These are phyloP conservation scores for Berkeleyomyces rouxiae DNA, from an alignment of 2,329 filamentous ascomycete species.

Conservation along the genomic window DNA sequence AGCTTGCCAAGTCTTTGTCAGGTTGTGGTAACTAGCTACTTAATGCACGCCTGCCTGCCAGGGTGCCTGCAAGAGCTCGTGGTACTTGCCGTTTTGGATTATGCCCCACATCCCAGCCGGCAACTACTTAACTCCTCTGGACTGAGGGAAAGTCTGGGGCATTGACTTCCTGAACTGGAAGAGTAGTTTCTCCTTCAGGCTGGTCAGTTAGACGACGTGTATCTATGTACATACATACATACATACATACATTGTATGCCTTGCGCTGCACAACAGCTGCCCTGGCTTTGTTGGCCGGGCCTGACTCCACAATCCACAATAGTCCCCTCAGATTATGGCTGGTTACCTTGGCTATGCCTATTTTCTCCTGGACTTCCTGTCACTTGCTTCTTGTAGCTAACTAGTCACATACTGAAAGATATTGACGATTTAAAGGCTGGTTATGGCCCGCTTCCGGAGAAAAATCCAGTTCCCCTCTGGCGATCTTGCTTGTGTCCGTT, in stretches of 20 bases:
- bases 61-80: too few relatives aligned
- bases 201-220: not conserved
- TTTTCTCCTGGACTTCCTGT: not conserved
- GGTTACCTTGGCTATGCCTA: not conserved
- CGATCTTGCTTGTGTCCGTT: not conserved
- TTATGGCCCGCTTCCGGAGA: not conserved
- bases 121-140: not conserved
- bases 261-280: not conserved
- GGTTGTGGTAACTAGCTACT: not conserved
- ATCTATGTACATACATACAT: too few relatives aligned
- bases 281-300: not conserved
- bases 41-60: too few relatives aligned
- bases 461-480: too few relatives aligned
- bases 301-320: not conserved
- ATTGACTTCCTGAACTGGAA: not conserved
- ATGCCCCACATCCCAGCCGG: not conserved
- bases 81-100: not conserved
- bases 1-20: not conserved
- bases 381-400: not conserved
- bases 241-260: too few relatives aligned
- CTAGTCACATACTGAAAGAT: too few relatives aligned
- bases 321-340: not conserved
- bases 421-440: not conserved
- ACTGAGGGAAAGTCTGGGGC: not conserved
- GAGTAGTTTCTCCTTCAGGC: not conserved